A percentile compares a stretch with the other conserved stretches of the same genome.
Conservation (phyloP, 1,284 basidiomycete species). For the Inonotus hispidus region DNA sequence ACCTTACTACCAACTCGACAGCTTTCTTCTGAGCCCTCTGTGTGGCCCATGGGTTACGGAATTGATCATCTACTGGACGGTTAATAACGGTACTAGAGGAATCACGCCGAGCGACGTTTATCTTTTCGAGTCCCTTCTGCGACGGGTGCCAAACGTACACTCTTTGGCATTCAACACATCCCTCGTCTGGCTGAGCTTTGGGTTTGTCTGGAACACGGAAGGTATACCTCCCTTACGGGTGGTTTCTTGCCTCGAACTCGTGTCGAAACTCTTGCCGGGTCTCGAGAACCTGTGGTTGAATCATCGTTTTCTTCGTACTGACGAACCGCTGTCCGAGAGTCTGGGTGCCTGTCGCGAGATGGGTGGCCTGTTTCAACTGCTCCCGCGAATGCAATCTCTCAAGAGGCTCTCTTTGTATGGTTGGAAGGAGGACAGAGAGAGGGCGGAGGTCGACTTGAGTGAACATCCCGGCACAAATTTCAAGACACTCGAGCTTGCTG, state of each 20-base stretch:
- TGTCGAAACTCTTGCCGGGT: background rate
- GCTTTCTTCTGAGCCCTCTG: background rate
- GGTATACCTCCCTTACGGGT: background rate
- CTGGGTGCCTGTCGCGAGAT: background rate
- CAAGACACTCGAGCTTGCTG: background rate
- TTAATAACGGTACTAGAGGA: background rate
- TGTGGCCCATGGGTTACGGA: constrained; percentile 3
- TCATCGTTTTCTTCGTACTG: background rate
- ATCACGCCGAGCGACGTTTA: background rate
- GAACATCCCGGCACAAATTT: background rate
- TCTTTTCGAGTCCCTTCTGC: background rate
- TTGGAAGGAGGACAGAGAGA: background rate
- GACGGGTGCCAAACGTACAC: background rate
- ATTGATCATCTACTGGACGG: constrained; percentile 2
- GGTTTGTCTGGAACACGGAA: background rate
- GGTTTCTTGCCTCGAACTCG: background rate
- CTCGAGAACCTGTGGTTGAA: background rate
- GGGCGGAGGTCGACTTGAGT: background rate
- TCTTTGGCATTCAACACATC: background rate
- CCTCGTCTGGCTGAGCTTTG: background rate
- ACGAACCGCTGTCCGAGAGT: background rate
- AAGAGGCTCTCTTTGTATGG: background rate
- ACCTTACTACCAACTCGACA: background rate
- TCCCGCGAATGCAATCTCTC: background rate
- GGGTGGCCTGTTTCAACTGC: background rate